Evolutionary conservation across 768 basidiomycete species (phyloP).

Genomic region (Pulveroboletus sp.): DNA sequence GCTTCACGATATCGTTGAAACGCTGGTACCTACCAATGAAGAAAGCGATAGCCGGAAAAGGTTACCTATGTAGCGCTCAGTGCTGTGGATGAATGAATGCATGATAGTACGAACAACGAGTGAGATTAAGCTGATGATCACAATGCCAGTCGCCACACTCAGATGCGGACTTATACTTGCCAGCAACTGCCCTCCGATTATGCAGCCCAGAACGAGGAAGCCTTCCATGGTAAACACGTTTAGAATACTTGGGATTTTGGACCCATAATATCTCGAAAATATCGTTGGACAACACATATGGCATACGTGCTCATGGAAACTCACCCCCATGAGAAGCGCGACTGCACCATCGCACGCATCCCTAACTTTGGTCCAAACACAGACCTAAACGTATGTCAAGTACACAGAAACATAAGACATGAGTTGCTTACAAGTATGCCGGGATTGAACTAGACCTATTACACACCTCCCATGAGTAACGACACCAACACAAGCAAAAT

Average conservation of each 20-base stretch:
- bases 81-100: background rate
- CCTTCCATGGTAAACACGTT: slow-evolving; percentile 52
- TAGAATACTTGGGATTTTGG: slow-evolving; percentile 41
- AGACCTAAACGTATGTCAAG: slow-evolving; percentile 29
- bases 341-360: slow-evolving; percentile 56
- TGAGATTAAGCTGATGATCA: slow-evolving; percentile 31
- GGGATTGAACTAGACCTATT: slow-evolving; percentile 15
- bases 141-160: slow-evolving; percentile 30
- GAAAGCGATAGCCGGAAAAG: slow-evolving; percentile 62
- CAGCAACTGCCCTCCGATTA: slow-evolving; percentile 61
- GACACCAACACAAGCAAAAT: background rate
- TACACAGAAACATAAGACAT: no score
- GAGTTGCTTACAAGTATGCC: no score
- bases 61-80: slow-evolving; percentile 41
- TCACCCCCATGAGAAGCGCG: slow-evolving; percentile 53
- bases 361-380: slow-evolving; percentile 55
- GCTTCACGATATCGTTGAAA: background rate
- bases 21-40: slow-evolving; percentile 54
- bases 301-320: slow-evolving; percentile 9
- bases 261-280: slow-evolving; percentile 36
- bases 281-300: background rate
- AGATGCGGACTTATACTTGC: slow-evolving; percentile 41
- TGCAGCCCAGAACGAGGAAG: slow-evolving; percentile 56
- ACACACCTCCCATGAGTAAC: slow-evolving; percentile 46
- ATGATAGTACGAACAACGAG: slow-evolving; percentile 22